Evolutionary conservation across 257 asterid genomes (phyloP), one percentile per base, ranked within the genome.

Genomic region (Solanum okadae): DNA sequence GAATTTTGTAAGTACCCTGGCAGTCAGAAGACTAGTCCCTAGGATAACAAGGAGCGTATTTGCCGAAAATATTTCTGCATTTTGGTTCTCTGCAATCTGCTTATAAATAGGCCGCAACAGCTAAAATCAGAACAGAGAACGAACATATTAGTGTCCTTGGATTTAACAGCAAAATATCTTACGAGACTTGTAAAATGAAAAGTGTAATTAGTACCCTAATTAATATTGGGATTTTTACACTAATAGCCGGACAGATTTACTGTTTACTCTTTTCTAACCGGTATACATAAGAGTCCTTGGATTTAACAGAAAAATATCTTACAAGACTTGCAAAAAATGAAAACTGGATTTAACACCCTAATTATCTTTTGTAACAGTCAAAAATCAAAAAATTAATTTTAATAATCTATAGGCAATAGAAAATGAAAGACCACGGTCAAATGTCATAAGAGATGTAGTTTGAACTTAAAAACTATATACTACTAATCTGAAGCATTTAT

Each of bases 1-100:
- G 79, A 82, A 87, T 86, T n/a, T 72, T 83, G 88, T 33, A 88
- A 94, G 71, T 92, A 95, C 99, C 98, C 99, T 94, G 92, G 99
- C 99, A 90, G 99, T 97, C 77, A 97, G 95, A 87, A 97, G 98
- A 93, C 99, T 97, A 44, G 99, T 97, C 52, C 98, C 99, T 88
- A 97, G 91, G 92, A 97, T 97, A 88, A 97, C 98, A 90, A 97
- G 98, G 91, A 97, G 98, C n/a, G 99, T 97, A 90, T 93, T 93
- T 76, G 99, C 99, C 70, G 99, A 97, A 90, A 97, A 97, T 92
- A 97, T 97, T 93, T 97, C 99, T 37, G 99, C 98, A 91, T 97
- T 97, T 92, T 97, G 96, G 90, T 96, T 97, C 94, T 97, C 99
- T 75, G 99, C 98, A 88, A 97, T 95, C 93, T 97, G 97, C 93